Percentiles rank a stretch among this genome's conserved stretches.
Evolutionary conservation across 352 stramenopile species (phyloP).

Genomic region (Pythium plurisporium): DNA sequence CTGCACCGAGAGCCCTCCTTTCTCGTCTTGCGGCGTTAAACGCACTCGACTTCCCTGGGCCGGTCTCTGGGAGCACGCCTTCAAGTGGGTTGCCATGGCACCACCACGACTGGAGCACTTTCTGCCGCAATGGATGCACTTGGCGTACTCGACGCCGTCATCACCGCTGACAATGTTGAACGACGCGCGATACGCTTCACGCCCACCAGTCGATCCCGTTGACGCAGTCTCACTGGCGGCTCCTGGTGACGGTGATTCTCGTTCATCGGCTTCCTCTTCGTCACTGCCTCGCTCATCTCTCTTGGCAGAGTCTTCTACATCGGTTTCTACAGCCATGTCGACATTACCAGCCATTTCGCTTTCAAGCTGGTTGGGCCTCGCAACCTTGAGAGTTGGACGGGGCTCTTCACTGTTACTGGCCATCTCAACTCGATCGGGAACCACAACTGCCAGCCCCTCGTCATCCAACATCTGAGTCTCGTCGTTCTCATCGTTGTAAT

Average conservation of each 20-base stretch:
- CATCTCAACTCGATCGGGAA: slow-evolving; percentile 9
- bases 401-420: neutral
- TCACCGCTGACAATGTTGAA: neutral
- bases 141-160: neutral
- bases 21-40: too few species aligned
- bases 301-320: neutral
- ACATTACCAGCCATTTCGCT: neutral
- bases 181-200: neutral
- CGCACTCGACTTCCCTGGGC: too few species aligned
- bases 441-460: neutral
- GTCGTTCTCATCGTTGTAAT: slow-evolving; percentile 4
- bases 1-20: too few species aligned
- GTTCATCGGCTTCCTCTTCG: neutral
- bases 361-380: neutral
- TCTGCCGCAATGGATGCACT: slow-evolving; percentile 13
- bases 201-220: neutral
- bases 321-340: neutral
- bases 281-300: neutral
- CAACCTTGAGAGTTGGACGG: slow-evolving; percentile 1
- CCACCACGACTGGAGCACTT: neutral
- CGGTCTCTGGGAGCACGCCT: slow-evolving; percentile 14
- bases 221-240: slow-evolving; percentile 1
- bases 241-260: neutral
- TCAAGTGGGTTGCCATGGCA: neutral
- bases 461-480: slow-evolving; percentile 17